These are phyloP conservation scores for Thalia dealbata DNA, from an alignment of 176 grass and related monocot species.

Conservation along the genomic window DNA sequence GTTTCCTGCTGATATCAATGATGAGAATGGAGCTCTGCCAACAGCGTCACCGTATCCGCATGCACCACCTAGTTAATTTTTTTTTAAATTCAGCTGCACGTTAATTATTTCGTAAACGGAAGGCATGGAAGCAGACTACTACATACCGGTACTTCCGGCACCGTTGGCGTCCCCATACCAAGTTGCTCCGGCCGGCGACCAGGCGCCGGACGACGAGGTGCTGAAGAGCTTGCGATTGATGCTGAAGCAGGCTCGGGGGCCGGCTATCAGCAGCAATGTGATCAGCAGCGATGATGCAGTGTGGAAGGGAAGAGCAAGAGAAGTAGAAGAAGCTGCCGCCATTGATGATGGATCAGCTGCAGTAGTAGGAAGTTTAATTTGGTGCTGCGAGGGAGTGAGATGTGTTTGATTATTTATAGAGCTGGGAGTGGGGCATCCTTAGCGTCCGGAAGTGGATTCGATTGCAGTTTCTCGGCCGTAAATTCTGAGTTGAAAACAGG, in stretches of 20 bases:
- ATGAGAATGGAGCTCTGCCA: background rate
- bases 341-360: background rate
- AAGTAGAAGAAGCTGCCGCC: background rate
- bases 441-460: background rate
- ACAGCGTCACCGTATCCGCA: too few species aligned
- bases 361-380: too few species aligned
- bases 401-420: background rate
- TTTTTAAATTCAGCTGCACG: too few species aligned
- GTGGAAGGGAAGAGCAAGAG: too few species aligned
- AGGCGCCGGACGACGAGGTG: too few species aligned
- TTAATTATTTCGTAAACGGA: too few species aligned
- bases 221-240: too few species aligned
- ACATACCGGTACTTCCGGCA: background rate
- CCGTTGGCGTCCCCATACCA: background rate
- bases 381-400: background rate
- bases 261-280: too few species aligned
- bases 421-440: background rate
- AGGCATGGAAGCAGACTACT: too few species aligned
- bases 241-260: too few species aligned
- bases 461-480: background rate
- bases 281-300: too few species aligned
- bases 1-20: background rate
- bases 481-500: background rate
- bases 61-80: background rate
- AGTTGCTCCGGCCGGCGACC: background rate